Evolutionary conservation across 2,329 filamentous ascomycete genomes (phyloP).

Genomic region (Scedosporium boydii): DNA sequence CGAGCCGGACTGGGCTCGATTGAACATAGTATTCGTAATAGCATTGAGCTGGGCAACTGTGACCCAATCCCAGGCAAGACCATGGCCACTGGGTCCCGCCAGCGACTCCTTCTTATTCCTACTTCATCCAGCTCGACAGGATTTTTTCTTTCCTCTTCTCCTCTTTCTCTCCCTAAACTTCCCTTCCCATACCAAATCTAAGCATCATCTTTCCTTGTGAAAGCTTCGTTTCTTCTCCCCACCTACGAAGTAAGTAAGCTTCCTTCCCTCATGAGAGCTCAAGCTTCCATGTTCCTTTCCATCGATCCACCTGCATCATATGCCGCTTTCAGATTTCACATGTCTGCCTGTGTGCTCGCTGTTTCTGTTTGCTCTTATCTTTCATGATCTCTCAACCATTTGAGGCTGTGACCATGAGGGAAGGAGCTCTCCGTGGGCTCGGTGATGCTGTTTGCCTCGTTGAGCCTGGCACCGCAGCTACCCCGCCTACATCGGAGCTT

Average conservation of each 20-base stretch:
- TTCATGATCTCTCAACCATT: too few species aligned
- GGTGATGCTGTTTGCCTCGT: too few species aligned
- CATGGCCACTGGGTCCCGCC: neutral
- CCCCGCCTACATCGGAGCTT: conserved; percentile 7
- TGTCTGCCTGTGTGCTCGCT: too few species aligned
- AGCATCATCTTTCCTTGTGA: neutral
- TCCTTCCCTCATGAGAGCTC: neutral
- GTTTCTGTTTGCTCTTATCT: too few species aligned
- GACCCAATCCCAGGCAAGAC: neutral
- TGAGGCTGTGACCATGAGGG: too few species aligned
- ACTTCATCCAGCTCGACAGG: neutral
- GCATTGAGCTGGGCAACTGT: neutral
- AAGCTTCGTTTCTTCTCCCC: neutral
- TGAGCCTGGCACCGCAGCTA: neutral
- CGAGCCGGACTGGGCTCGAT: neutral
- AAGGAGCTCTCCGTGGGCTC: too few species aligned
- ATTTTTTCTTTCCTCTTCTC: neutral
- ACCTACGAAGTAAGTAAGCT: neutral
- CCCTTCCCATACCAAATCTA: neutral
- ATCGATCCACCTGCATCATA: neutral
- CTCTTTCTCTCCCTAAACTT: neutral
- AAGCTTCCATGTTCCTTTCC: conserved; percentile 1
- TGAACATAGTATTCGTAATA: neutral
- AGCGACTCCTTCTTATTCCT: neutral
- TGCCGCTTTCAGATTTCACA: neutral